Evolutionary conservation across 371 early-diverging fungal species (phyloP).

Genomic region (Apophysomyces sp.): DNA sequence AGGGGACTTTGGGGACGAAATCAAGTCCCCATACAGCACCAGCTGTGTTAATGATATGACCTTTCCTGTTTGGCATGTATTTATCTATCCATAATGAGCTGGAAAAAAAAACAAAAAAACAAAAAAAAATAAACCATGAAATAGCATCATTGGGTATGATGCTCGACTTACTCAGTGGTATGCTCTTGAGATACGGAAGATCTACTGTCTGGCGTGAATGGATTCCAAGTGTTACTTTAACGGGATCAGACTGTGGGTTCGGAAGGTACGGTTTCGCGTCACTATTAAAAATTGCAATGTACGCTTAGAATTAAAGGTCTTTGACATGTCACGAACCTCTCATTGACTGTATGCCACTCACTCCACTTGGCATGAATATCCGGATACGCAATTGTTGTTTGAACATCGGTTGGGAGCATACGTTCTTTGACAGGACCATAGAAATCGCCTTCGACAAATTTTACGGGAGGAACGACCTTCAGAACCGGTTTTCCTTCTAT

Average conservation of each 20-base stretch:
- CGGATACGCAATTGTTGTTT: not conserved
- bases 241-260: not conserved
- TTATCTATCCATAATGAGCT: slow-evolving; percentile 13
- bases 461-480: not conserved
- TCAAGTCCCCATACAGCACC: slow-evolving; percentile 67
- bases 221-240: slow-evolving; percentile 17
- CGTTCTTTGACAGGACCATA: not conserved
- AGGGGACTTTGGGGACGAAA: slow-evolving; percentile 51
- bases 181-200: slow-evolving; percentile 5
- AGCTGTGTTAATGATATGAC: slow-evolving; percentile 53
- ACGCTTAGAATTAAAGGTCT: not conserved
- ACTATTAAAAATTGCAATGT: slow-evolving; percentile 1
- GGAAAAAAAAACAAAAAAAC: not conserved
- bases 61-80: slow-evolving; percentile 17
- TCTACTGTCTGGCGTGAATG: slow-evolving; percentile 2
- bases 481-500: not conserved
- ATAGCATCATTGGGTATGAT: not conserved
- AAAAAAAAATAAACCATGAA: not conserved
- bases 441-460: not conserved
- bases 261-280: slow-evolving; percentile 22
- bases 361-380: not conserved
- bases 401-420: not conserved
- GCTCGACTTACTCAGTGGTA: slow-evolving; percentile 6
- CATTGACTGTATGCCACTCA: slow-evolving; percentile 11
- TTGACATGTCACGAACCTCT: not conserved